Evolutionary conservation across 805 yeast genomes (phyloP).

Genomic region (Wickerhamiella azymoides): DNA sequence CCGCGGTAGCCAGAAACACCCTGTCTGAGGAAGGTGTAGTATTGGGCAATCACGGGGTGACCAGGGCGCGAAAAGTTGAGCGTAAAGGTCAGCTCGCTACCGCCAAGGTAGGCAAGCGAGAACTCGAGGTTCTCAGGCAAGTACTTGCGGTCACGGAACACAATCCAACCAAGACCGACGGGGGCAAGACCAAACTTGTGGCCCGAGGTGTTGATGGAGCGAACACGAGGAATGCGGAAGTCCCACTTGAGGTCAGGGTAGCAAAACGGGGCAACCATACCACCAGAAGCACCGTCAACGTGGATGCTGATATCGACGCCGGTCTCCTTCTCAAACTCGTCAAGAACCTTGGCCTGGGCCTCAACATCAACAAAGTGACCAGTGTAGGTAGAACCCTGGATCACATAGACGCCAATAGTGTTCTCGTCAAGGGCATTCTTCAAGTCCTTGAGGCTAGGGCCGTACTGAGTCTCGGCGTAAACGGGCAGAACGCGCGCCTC

Average conservation of each 20-base stretch:
- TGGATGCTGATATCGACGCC: constrained; percentile 69
- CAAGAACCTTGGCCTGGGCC: constrained; percentile 47
- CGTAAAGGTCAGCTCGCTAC: constrained; percentile 73
- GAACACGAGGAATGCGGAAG: constrained; percentile 61
- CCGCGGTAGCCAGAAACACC: constrained; percentile 62
- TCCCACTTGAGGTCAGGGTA: constrained; percentile 76
- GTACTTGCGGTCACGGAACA: constrained; percentile 54
- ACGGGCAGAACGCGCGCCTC: constrained; percentile 69
- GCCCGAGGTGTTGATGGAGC: constrained; percentile 78
- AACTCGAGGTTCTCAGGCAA: constrained; percentile 64
- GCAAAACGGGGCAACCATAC: constrained; percentile 71
- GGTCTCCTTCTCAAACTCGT: constrained; percentile 49
- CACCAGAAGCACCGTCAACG: constrained; percentile 91
- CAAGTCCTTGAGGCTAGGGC: constrained; percentile 48
- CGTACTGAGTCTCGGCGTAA: constrained; percentile 42
- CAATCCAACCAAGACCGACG: constrained; percentile 87
- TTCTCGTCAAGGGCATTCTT: constrained; percentile 67
- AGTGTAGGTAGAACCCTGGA: constrained; percentile 83
- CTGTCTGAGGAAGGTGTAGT: constrained; percentile 56
- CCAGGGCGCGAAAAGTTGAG: constrained; percentile 89
- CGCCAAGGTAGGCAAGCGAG: constrained; percentile 73
- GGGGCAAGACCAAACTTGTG: constrained; percentile 86
- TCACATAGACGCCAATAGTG: constrained; percentile 82
- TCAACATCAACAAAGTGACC: constrained; percentile 79
- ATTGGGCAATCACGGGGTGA: constrained; percentile 78